These are phyloP conservation scores for Fusarium tanahbumbuense DNA, from an alignment of 2,329 filamentous ascomycete species.

Conservation along the genomic window DNA sequence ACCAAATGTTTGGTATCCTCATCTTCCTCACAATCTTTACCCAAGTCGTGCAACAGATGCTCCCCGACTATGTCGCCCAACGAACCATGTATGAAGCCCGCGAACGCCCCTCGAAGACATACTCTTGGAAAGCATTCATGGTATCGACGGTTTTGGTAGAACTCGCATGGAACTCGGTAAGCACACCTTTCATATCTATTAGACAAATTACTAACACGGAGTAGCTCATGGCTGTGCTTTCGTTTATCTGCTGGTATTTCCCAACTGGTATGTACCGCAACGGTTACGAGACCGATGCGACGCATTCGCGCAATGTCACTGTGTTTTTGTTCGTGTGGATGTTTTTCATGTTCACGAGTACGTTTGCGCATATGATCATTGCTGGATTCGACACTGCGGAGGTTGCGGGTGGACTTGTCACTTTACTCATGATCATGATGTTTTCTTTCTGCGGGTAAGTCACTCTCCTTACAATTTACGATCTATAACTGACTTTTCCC, in stretches of 20 bases:
- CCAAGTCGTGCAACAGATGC: slow-evolving; percentile 72
- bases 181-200: slow-evolving; percentile 32
- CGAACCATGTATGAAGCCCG: slow-evolving; percentile 77
- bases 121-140: slow-evolving; percentile 76
- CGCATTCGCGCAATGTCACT: slow-evolving; percentile 62
- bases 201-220: not conserved
- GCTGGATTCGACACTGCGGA: slow-evolving; percentile 72
- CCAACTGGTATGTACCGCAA: slow-evolving; percentile 73
- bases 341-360: slow-evolving; percentile 74
- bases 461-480: rapidly evolving
- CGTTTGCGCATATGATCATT: slow-evolving; percentile 74
- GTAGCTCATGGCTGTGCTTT: slow-evolving; percentile 58
- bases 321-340: slow-evolving; percentile 72
- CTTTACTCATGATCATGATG: slow-evolving; percentile 71
- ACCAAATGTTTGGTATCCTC: slow-evolving; percentile 78
- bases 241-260: slow-evolving; percentile 76
- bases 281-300: slow-evolving; percentile 62
- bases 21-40: slow-evolving; percentile 78
- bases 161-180: slow-evolving; percentile 73
- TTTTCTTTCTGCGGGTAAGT: slow-evolving; percentile 75
- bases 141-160: slow-evolving; percentile 71
- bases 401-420: slow-evolving; percentile 72
- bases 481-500: slow-evolving; percentile 13
- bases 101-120: slow-evolving; percentile 74
- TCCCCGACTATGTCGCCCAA: slow-evolving; percentile 77